Evolutionary conservation across 1,284 basidiomycete genomes (phyloP).

Genomic region (Pyrrhoderma lamaoense): DNA sequence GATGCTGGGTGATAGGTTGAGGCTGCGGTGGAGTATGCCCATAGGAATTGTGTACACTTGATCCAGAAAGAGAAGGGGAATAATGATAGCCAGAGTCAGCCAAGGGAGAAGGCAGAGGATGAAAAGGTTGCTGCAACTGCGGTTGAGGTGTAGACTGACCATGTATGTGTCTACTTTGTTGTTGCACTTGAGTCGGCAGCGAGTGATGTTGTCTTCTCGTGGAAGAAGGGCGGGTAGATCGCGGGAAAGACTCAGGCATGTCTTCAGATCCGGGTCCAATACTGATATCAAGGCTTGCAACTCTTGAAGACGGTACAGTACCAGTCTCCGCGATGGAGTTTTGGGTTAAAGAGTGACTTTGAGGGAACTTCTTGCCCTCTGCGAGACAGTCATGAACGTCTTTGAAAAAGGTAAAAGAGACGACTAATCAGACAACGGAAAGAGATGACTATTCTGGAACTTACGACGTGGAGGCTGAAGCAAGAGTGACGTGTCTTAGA

Average conservation of each 20-base stretch:
- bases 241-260: conserved; percentile 9
- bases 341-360: conserved; percentile 6
- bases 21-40: conserved; percentile 1
- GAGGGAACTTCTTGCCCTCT: not conserved
- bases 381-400: conserved; percentile 11
- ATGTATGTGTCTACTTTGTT: conserved; percentile 3
- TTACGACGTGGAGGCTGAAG: not conserved
- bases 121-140: too few relatives aligned
- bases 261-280: not conserved
- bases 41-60: not conserved
- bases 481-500: not conserved
- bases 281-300: not conserved
- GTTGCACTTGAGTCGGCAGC: not conserved
- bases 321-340: not conserved
- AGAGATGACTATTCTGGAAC: conserved; percentile 5
- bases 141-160: conserved; percentile 3
- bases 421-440: conserved; percentile 1
- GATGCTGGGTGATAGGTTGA: conserved; percentile 28
- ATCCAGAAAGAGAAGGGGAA: conserved; percentile 2
- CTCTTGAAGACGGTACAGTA: not conserved
- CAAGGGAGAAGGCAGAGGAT: not conserved
- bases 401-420: conserved; percentile 12
- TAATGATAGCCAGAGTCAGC: conserved; percentile 11
- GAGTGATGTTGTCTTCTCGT: conserved; percentile 1
- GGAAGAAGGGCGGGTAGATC: not conserved